Base-by-base conservation (phyloP, 2,329 filamentous ascomycete genomes). In the Ophiostoma himal-ulmi region DNA sequence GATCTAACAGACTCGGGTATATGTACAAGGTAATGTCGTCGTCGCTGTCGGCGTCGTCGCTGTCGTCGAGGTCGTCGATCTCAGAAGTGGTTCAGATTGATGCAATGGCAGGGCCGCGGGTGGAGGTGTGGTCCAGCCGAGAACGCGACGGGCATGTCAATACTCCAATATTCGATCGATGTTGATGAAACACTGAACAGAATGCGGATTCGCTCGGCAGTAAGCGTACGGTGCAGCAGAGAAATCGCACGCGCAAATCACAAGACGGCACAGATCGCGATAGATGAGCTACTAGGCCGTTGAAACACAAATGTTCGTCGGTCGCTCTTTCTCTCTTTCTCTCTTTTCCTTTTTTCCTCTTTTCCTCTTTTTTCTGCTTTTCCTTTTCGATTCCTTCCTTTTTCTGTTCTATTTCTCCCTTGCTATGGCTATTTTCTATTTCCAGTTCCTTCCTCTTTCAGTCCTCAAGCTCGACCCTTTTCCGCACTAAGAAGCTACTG, bases 131-230 rank as follows among this genome's bases (percentile, higher is more conserved):
- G 34, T 64, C 60, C 60, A 37, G 60, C 30, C 60, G 60, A 37
- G 60, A 64, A 64, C 60, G 34, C 60, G 60, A 37, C 60, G 36
- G 17, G 34, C 60, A 62, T 62, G 26, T 62, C 57, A 62, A 62
- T 5, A 41, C 36, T 36, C 20, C 22, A 39, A 11, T 30, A 48
- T 13, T 30, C 8, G 64, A 26, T 30, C 8, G 64, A 26, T 14
- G 30, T 22, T 22, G 64, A n/a, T 39, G 64, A 37, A 22, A 30
- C 41, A 67, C 36, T 48, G 22, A 10, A 57, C 17, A 17, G 17
- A 13, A 62, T 30, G 26, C n/a, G 26, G 26, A 36, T 34, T 60
- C 5, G 26, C 57, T 22, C 52, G 52, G 22, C 52, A 57, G 52
- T 57, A 57, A 22, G 8, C 52, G 44, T 48, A 20, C 10, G 11